Percentiles rank a stretch among this genome's conserved stretches.
These are phyloP conservation scores for Backusella australiensis DNA, from an alignment of 192 early-diverging fungal genomes.

Conservation along the genomic window DNA sequence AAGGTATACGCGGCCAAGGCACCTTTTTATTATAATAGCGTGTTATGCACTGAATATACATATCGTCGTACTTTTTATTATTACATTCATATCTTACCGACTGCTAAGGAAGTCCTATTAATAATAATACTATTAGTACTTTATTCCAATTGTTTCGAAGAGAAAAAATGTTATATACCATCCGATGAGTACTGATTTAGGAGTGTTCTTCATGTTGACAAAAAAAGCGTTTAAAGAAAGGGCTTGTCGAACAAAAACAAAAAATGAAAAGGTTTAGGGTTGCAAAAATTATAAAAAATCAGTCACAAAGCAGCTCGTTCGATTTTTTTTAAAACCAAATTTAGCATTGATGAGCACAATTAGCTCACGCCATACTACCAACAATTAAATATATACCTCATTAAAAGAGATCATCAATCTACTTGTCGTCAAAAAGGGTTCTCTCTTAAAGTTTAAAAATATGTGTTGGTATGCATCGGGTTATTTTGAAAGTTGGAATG, in stretches of 20 bases:
- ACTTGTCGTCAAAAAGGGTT: too few species aligned
- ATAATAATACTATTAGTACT: background rate
- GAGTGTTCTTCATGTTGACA: conserved; percentile 7
- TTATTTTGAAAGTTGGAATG: too few species aligned
- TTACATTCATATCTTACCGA: background rate
- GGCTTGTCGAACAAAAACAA: background rate
- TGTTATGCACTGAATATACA: background rate
- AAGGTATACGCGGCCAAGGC: background rate
- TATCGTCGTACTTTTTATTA: background rate
- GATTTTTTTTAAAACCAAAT: background rate
- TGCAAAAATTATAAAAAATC: background rate
- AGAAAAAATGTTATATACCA: background rate
- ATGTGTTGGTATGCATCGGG: too few species aligned
- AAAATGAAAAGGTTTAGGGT: background rate
- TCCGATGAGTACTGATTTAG: conserved; percentile 10
- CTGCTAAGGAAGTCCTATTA: conserved; percentile 1
- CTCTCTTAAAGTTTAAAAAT: too few species aligned
- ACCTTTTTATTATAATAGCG: background rate
- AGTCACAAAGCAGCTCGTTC: background rate
- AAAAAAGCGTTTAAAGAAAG: background rate
- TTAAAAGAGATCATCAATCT: too few species aligned
- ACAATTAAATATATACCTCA: too few species aligned
- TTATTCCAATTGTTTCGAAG: background rate
- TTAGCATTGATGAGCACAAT: background rate
- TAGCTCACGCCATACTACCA: background rate